Percentiles rank a stretch among this genome's conserved stretches.
These are phyloP conservation scores for Chimonanthus praecox DNA, from an alignment of 164 flowering plant genomes.

Conservation along the genomic window DNA sequence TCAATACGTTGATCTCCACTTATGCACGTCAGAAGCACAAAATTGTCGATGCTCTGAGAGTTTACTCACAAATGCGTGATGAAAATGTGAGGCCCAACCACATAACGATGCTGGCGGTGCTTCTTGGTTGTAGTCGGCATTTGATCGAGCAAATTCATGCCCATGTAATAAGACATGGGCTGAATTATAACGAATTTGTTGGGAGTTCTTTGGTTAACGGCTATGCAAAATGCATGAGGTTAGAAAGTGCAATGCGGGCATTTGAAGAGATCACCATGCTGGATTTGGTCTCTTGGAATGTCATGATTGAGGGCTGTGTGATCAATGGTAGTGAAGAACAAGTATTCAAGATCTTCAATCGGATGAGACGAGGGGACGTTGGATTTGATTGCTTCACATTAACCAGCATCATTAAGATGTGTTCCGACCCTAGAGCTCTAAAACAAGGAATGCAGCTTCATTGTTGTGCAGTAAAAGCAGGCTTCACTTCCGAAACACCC, in stretches of 20 bases:
- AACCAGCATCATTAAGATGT: slow-evolving; percentile 22
- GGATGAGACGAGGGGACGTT: slow-evolving; percentile 17
- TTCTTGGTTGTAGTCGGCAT: slow-evolving; percentile 8
- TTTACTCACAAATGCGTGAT: slow-evolving; percentile 16
- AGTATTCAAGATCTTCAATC: slow-evolving; percentile 17
- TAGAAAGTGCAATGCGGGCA: slow-evolving; percentile 16
- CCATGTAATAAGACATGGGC: slow-evolving; percentile 13
- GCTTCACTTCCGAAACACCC: slow-evolving; percentile 22
- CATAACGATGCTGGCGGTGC: slow-evolving; percentile 15
- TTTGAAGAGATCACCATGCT: slow-evolving; percentile 21
- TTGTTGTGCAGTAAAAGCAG: slow-evolving; percentile 19
- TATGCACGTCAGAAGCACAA: neutral
- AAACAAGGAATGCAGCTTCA: slow-evolving; percentile 22
- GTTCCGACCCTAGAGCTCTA: slow-evolving; percentile 21
- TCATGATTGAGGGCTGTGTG: slow-evolving; percentile 25
- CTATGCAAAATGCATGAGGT: slow-evolving; percentile 21
- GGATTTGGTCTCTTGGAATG: slow-evolving; percentile 30
- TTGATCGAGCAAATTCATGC: slow-evolving; percentile 20
- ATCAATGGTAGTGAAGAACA: slow-evolving; percentile 17
- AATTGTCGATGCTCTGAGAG: neutral
- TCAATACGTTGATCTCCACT: slow-evolving; percentile 16
- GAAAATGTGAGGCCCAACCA: slow-evolving; percentile 18
- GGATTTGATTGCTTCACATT: slow-evolving; percentile 24
- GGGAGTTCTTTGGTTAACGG: slow-evolving; percentile 25
- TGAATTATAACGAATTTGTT: slow-evolving; percentile 21